These are phyloP conservation scores for Cucurbita ficifolia DNA, from an alignment of 306 rosid genomes.

Conservation along the genomic window DNA sequence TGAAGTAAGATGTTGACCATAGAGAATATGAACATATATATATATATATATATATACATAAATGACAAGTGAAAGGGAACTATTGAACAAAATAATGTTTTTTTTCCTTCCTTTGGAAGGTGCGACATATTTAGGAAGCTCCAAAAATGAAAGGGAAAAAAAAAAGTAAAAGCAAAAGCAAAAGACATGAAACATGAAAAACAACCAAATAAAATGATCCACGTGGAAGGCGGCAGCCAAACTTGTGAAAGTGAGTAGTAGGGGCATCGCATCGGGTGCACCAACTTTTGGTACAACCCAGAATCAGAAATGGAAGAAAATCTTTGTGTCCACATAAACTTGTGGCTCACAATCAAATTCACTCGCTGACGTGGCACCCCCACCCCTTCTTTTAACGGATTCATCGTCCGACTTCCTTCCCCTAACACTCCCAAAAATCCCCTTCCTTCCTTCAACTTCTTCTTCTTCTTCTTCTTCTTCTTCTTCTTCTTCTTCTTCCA, in stretches of 20 bases:
- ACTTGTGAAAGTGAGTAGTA: not conserved
- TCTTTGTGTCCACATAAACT: constrained; percentile 62
- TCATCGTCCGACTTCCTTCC: constrained; percentile 21
- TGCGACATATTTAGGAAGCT: not conserved
- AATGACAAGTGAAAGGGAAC: too few relatives aligned
- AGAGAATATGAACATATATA: too few relatives aligned
- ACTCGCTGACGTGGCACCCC: constrained; percentile 46
- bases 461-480: constrained; percentile 12
- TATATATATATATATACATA: too few relatives aligned
- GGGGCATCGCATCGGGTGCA: constrained; percentile 1
- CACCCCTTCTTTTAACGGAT: constrained; percentile 34
- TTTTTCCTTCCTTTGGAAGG: not conserved
- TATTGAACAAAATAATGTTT: too few relatives aligned
- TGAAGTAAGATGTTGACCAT: not conserved
- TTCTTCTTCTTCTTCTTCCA: constrained; percentile 5
- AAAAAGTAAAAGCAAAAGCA: not conserved
- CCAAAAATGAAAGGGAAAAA: not conserved
- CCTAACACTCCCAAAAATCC: not conserved
- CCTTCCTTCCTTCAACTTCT: not conserved
- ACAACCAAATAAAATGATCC: not conserved
- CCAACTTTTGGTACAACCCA: constrained; percentile 6
- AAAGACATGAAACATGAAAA: too few relatives aligned
- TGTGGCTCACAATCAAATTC: constrained; percentile 61
- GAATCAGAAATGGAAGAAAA: constrained; percentile 17
- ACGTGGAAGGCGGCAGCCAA: not conserved